Base-by-base conservation (phyloP, 2,329 filamentous ascomycete genomes). In the Davidsoniella eucalypti region DNA sequence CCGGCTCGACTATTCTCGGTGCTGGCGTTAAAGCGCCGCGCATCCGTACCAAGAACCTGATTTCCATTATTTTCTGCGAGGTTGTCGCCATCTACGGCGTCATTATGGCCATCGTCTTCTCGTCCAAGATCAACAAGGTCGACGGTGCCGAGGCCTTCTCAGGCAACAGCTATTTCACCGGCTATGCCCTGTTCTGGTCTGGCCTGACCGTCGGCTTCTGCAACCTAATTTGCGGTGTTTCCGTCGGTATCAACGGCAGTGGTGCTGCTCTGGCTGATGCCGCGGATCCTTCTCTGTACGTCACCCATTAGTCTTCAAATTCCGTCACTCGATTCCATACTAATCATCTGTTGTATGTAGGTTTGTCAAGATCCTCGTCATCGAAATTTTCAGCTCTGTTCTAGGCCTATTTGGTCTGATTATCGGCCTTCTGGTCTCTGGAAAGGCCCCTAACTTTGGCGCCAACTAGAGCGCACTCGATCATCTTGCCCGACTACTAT, bases 41-140 rank as follows among this genome's bases (percentile, higher is more conserved):
- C 60, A 98, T 98, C 69, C 86, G 92, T 65, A 98, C 92, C 56
- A 98, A 98, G 80, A 98, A 98, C 73, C 69, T 98, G 62, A 96
- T 98, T 65, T 96, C 90, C 61, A 98, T 98, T 67, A 96, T 98
- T 69, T 98, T 98, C 71, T 98, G 92, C 72, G 92, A 98, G 70
- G 92, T 98, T 62, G 92, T 98, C 61, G 92, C 92, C 67, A 98
- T 98, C 67, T 98, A 98, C 75, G 93, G 93, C 60, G 90, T 98
- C 68, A 98, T 98, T 69, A 98, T 98, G 87, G 84, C 88, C 60
- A 98, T 98, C 64, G 84, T 98, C 61, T 96, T 96, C 71, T 93
- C 88, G 42, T 76, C 88, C 55, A 94, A 95, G 67, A 69, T 98
- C 59, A 75, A 76, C 58, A 65, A 73, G 51, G 75, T 92, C 26